Evolutionary conservation across 805 yeast species (phyloP), one percentile per base, ranked within the genome.

Genomic region (Wickerhamiella bombiphila): DNA sequence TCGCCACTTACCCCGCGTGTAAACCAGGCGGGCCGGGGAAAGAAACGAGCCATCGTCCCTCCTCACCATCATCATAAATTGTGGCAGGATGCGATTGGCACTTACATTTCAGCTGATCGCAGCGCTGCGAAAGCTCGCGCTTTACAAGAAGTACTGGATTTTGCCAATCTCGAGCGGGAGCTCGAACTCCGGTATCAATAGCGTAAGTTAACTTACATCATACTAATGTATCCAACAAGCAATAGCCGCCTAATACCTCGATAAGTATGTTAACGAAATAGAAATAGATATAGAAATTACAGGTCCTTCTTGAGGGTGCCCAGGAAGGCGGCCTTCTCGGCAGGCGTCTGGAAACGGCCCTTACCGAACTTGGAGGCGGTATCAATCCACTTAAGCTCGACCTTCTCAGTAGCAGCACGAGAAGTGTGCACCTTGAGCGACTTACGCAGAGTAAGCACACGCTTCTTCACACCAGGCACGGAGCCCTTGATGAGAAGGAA

Each of bases 291-390:
- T n/a, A n/a, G n/a, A n/a, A n/a, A n/a, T 48, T 55, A 51, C 65
- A 82, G 76, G 70, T 86, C 96, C 79, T 82, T 86, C 94, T 91
- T 91, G 68, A 91, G 80, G 64, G 98, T 88, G 75, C 99, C 99
- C 75, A 86, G 61, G 88, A 91, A 91, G 65, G 98, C 93, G 65
- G 79, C 85, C 86, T 93, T 93, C 78, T 91, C 99, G 68, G 96
- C 97, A 61, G 96, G 94, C 63, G 99, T 91, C 76, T 91, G 99
- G 97, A 91, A 91, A 80, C 98, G 91, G 77, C 98, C 98, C 83
- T 91, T 93, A 80, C 99, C 99, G 86, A 91, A 91, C 73, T 88
- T 86, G 63, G 98, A 91, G 65, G 99, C 94, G 60, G 99, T 91
- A 70, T 91, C 99, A 66, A 91, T 91, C 98, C 97, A 91, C 74